Evolutionary conservation across 306 rosid genomes (phyloP), one percentile per base, ranked within the genome.

Genomic region (Bauhinia variegata): DNA sequence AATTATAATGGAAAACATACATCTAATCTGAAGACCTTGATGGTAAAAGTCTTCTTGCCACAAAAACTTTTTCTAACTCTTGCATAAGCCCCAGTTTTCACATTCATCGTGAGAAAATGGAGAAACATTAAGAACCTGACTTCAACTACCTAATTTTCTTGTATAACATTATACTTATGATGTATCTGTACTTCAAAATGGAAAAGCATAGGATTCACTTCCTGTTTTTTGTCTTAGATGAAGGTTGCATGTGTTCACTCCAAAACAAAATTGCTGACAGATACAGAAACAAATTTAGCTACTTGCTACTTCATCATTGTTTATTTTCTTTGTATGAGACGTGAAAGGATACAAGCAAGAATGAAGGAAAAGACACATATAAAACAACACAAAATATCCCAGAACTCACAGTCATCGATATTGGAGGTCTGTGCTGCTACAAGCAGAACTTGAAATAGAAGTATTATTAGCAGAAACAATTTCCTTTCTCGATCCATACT

Each of bases 401-500:
- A 39, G 64, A 73, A 68, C 85, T 78, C 54, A 82, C 86, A 66
- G 49, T 82, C 86, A 57, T 58, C 53, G n/a, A n/a, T n/a, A 56
- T 6, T 70, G 10, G 66, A 32, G 59, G 65, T 82, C 67, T 78
- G 78, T 28, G 78, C 63, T 49, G 80, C 55, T 34, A 74, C 80
- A 74, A 41, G 46, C 75, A 78, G 52, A 82, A 75, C 68, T 14
- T 74, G 83, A 54, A 70, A 60, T 23, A 76, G 73, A 51, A 70
- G 78, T 5, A 82, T 4, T 3, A 44, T 64, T 38, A 70, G 68
- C 31, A 70, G 73, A 74, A 82, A 54, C 75, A 78, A 55, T 74
- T 61, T 65, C 49, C 36, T 48, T 11, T 51, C 43, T 43, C 66
- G 47, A 31, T 74, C 80, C 86, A 82, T 78, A 41, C 38, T 23